phyloP scores from a whole-genome alignment of 2,329 filamentous ascomycete species.

The Xylariaceae sp. region DNA sequence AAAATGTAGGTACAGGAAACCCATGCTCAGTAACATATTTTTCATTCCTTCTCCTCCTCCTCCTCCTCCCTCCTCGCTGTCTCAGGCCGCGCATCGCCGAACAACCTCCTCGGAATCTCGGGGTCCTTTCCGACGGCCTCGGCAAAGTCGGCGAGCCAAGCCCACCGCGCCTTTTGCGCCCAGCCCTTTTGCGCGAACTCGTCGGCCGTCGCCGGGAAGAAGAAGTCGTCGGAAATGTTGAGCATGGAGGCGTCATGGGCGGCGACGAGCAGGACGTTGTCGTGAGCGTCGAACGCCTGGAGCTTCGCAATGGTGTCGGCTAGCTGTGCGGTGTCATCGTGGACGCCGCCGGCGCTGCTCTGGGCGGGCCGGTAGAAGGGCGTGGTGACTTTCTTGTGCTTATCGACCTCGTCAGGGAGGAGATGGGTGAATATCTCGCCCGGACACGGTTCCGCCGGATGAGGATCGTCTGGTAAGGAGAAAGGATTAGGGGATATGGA shows the following conservation, averaged over 20 bases:
- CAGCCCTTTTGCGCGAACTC: conserved; percentile 41
- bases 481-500: conserved; percentile 37
- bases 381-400: conserved; percentile 33
- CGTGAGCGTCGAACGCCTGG: conserved; percentile 21
- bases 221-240: conserved; percentile 38
- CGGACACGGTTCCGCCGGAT: conserved; percentile 28
- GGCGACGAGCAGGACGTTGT: conserved; percentile 19
- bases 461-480: conserved; percentile 10
- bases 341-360: too few relatives aligned
- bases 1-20: too few relatives aligned
- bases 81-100: conserved; percentile 15
- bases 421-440: conserved; percentile 24
- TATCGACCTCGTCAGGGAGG: conserved; percentile 28
- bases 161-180: conserved; percentile 41
- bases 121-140: conserved; percentile 33
- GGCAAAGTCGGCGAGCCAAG: conserved; percentile 46
- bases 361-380: conserved; percentile 13
- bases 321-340: conserved; percentile 9
- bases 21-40: too few relatives aligned
- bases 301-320: conserved; percentile 28
- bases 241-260: conserved; percentile 24
- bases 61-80: too few relatives aligned
- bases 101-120: conserved; percentile 16
- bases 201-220: conserved; percentile 46
- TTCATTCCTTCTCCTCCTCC: not conserved